Percentiles rank a stretch among this genome's conserved stretches.
Evolutionary conservation across 768 basidiomycete species (phyloP).

Genomic region (Podaxis sp.): DNA sequence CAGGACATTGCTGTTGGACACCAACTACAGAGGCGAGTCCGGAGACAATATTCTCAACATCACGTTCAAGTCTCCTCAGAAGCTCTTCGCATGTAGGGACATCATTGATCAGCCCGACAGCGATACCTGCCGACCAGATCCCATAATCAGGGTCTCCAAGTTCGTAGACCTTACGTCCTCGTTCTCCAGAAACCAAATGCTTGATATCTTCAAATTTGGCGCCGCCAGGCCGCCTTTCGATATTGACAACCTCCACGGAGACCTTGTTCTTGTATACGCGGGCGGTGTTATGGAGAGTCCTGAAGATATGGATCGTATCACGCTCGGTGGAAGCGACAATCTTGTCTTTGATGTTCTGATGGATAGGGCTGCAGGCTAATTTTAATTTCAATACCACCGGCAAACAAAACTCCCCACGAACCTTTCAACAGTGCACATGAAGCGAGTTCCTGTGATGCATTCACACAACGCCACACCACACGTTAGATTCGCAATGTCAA

Average conservation of each 20-base stretch:
- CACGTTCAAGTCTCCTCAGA: slow-evolving; percentile 65
- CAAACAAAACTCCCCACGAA: slow-evolving; percentile 32
- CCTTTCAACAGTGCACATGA: slow-evolving; percentile 91
- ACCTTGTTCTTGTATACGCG: slow-evolving; percentile 89
- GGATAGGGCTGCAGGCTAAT: slow-evolving; percentile 60
- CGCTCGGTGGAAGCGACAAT: slow-evolving; percentile 82
- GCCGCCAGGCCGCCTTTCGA: slow-evolving; percentile 80
- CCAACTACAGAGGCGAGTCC: slow-evolving; percentile 35
- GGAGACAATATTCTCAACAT: slow-evolving; percentile 68
- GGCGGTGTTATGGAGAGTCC: slow-evolving; percentile 80
- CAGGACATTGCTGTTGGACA: slow-evolving; percentile 15
- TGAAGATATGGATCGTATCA: slow-evolving; percentile 89
- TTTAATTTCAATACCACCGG: slow-evolving; percentile 68
- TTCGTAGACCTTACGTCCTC: slow-evolving; percentile 78
- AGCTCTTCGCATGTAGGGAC: slow-evolving; percentile 80
- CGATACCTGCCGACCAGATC: slow-evolving; percentile 76
- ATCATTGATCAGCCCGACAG: slow-evolving; percentile 75
- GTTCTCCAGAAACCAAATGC: slow-evolving; percentile 70
- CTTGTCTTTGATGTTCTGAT: slow-evolving; percentile 86
- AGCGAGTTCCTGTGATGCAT: slow-evolving; percentile 62
- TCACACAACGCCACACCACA: slow-evolving; percentile 6
- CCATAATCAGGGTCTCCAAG: slow-evolving; percentile 84
- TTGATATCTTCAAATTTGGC: slow-evolving; percentile 86
- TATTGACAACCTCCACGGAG: slow-evolving; percentile 77
- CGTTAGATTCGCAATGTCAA: slow-evolving; percentile 20